Percentiles rank a stretch among this genome's conserved stretches.
phyloP scores from a whole-genome alignment of 495 filamentous ascomycete species.

The Xylaria flabelliformis region DNA sequence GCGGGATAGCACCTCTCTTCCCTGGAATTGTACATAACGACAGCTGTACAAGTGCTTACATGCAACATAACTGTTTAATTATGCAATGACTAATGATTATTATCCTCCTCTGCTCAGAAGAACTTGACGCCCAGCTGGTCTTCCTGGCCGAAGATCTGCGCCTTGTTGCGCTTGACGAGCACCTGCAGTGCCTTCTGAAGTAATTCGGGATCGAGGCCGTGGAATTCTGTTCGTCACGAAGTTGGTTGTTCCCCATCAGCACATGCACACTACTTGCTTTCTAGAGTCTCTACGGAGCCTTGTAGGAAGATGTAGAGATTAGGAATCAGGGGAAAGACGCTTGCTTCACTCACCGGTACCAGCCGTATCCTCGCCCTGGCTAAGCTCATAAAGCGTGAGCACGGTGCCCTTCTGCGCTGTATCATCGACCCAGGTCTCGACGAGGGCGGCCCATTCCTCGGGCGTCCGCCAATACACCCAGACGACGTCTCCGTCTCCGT shows the following conservation, averaged over 20 bases:
- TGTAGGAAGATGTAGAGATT: neutral
- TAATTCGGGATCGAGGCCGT: conserved; percentile 83
- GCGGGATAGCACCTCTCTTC: conserved; percentile 11
- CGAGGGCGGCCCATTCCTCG: conserved; percentile 54
- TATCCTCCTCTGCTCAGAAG: conserved; percentile 61
- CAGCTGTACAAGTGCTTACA: conserved; percentile 11
- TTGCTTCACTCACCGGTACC: conserved; percentile 44
- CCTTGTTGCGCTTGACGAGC: conserved; percentile 86
- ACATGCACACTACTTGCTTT: neutral
- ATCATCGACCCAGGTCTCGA: conserved; percentile 55
- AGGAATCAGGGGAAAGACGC: neutral
- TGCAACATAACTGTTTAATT: conserved; percentile 18
- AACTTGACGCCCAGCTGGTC: conserved; percentile 94
- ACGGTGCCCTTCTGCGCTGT: conserved; percentile 56
- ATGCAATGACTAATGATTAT: conserved; percentile 18
- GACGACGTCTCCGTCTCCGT: conserved; percentile 40
- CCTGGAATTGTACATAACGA: conserved; percentile 18
- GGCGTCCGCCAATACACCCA: conserved; percentile 58
- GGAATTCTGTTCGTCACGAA: conserved; percentile 66
- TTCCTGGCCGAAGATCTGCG: conserved; percentile 89
- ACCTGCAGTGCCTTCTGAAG: conserved; percentile 78
- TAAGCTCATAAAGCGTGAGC: conserved; percentile 57
- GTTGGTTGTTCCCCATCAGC: conserved; percentile 21
- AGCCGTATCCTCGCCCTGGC: conserved; percentile 50
- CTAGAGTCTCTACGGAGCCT: neutral